A percentile compares a stretch with the other conserved stretches of the same genome.
Evolutionary conservation across 108 stramenopile species (phyloP).

Genomic region (Aurantiochytrium sp.): DNA sequence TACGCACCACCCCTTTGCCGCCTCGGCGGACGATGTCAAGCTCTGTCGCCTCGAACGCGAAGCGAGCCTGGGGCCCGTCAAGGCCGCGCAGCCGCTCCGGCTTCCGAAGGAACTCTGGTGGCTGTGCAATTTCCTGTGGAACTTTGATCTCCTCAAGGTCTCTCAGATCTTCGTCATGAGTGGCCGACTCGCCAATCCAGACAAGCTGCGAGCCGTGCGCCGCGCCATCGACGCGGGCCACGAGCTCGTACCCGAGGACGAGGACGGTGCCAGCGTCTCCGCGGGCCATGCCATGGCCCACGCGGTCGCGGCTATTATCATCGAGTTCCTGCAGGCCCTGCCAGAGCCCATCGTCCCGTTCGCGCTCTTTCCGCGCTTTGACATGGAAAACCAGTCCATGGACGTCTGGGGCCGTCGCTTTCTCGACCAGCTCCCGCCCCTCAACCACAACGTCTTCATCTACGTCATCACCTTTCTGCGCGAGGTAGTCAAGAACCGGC

Average conservation of each 20-base stretch:
- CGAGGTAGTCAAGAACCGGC: constrained; percentile 68
- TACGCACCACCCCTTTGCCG: constrained; percentile 1
- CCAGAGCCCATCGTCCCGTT: constrained; percentile 75
- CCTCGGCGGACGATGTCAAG: not conserved
- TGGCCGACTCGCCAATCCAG: constrained; percentile 57
- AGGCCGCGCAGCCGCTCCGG: constrained; percentile 48
- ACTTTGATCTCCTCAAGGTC: not conserved
- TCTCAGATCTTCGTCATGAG: constrained; percentile 62
- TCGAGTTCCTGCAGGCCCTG: constrained; percentile 70
- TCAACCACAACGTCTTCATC: constrained; percentile 91
- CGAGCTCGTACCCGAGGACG: constrained; percentile 60
- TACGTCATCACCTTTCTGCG: constrained; percentile 92
- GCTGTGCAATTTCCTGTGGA: constrained; percentile 73
- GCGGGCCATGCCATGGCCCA: not conserved
- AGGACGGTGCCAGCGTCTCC: not conserved
- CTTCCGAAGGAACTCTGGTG: constrained; percentile 95
- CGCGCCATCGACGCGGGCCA: constrained; percentile 74
- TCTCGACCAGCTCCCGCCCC: constrained; percentile 75
- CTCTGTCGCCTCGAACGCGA: not conserved
- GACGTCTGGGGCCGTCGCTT: constrained; percentile 69
- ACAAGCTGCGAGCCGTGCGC: constrained; percentile 74
- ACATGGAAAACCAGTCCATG: constrained; percentile 77
- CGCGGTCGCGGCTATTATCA: constrained; percentile 70
- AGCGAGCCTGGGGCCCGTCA: not conserved
- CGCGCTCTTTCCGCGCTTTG: constrained; percentile 67